Conservation (phyloP, 129 eudicot species). For the Saposhnikovia divaricata region DNA sequence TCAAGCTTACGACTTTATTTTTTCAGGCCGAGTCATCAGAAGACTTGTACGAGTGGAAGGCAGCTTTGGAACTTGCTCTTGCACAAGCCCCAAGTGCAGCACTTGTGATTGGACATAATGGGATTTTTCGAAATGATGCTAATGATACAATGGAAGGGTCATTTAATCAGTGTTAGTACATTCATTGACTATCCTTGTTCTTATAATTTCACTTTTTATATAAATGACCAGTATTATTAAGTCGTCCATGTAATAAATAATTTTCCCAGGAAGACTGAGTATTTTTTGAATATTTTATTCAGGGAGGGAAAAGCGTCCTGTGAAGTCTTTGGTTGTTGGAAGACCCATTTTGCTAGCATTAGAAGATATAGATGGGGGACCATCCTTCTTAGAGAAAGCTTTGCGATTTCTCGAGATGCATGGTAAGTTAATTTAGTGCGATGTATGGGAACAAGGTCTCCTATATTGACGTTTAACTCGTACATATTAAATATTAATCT, state of each 20-base stretch:
- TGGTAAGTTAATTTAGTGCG: conserved; percentile 34
- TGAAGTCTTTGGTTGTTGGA: conserved; percentile 93
- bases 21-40: conserved; percentile 86
- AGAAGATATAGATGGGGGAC: conserved; percentile 98
- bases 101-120: conserved; percentile 89
- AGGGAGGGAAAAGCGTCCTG: conserved; percentile 90
- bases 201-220: background rate
- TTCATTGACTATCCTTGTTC: conserved; percentile 6
- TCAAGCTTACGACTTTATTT: background rate
- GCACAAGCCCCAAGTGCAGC: conserved; percentile 88
- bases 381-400: conserved; percentile 97
- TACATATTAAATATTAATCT: background rate
- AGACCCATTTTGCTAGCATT: conserved; percentile 91
- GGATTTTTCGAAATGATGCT: conserved; percentile 77
- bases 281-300: conserved; percentile 7
- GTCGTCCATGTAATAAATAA: background rate
- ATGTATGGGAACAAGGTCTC: background rate
- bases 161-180: conserved; percentile 73
- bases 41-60: conserved; percentile 79
- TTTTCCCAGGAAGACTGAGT: background rate
- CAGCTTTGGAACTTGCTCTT: conserved; percentile 69
- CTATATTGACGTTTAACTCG: background rate
- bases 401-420: conserved; percentile 83
- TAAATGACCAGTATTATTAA: background rate
- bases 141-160: conserved; percentile 67